These are phyloP conservation scores for Cyclotella sp. DNA, from an alignment of 108 stramenopile genomes.

Conservation along the genomic window DNA sequence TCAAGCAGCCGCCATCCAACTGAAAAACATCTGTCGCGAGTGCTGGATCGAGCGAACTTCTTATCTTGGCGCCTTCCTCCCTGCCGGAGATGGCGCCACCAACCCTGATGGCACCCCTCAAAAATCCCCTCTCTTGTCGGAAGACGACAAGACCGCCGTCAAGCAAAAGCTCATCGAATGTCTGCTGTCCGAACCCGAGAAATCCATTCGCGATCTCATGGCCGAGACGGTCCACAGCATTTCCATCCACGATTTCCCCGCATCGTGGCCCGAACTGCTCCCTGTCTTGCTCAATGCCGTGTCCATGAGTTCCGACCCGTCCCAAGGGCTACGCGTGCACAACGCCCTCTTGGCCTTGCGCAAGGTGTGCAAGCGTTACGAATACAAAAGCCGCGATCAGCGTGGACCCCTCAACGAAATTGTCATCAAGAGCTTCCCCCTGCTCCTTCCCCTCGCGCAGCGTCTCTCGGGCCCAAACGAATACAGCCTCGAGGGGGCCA, in stretches of 20 bases:
- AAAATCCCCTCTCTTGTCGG: slow-evolving; percentile 63
- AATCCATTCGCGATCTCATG: slow-evolving; percentile 87
- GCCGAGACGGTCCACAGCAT: slow-evolving; percentile 93
- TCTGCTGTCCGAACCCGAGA: slow-evolving; percentile 87
- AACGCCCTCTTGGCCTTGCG: slow-evolving; percentile 94
- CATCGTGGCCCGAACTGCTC: slow-evolving; percentile 89
- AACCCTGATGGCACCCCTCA: slow-evolving; percentile 51
- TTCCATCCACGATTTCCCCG: slow-evolving; percentile 93
- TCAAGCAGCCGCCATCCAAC: slow-evolving; percentile 90
- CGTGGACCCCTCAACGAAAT: slow-evolving; percentile 92
- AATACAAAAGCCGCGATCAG: slow-evolving; percentile 93
- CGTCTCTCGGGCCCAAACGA: slow-evolving; percentile 67
- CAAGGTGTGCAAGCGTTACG: slow-evolving; percentile 96
- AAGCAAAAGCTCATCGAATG: slow-evolving; percentile 78
- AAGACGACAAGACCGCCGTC: slow-evolving; percentile 74
- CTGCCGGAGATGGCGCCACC: slow-evolving; percentile 40
- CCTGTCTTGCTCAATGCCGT: slow-evolving; percentile 86
- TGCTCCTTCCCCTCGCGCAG: slow-evolving; percentile 83
- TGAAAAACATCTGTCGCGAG: slow-evolving; percentile 92
- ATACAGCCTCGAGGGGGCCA: slow-evolving; percentile 84
- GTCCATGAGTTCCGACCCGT: slow-evolving; percentile 64
- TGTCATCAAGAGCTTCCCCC: slow-evolving; percentile 83
- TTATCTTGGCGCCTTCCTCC: slow-evolving; percentile 57
- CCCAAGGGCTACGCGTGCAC: slow-evolving; percentile 82
- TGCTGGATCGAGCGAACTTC: slow-evolving; percentile 85